These are phyloP conservation scores for Mortierella sp. DNA, from an alignment of 371 early-diverging fungal species.

Conservation along the genomic window DNA sequence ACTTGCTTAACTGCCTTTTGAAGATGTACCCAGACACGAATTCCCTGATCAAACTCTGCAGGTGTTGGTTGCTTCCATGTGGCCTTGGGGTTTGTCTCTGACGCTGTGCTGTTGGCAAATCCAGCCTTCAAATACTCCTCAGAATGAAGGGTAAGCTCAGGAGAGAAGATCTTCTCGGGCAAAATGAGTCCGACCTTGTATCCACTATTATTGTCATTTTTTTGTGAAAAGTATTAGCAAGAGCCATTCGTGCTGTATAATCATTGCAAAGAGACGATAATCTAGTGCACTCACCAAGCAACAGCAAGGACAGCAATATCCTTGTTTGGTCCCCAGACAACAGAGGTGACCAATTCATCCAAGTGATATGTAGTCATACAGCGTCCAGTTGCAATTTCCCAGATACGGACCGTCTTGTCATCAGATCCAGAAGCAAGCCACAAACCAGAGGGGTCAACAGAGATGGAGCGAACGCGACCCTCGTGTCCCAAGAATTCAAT, in stretches of 20 bases:
- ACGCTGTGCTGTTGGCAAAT: constrained; percentile 49
- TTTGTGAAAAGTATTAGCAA: neutral
- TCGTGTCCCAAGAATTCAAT: constrained; percentile 88
- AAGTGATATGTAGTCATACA: constrained; percentile 84
- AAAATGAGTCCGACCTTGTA: constrained; percentile 61
- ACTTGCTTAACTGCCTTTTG: constrained; percentile 80
- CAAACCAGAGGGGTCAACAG: constrained; percentile 92
- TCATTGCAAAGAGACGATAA: no score
- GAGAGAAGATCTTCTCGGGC: constrained; percentile 65
- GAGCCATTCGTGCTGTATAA: no score
- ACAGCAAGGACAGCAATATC: constrained; percentile 85
- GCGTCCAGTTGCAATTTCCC: constrained; percentile 94
- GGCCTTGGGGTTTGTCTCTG: constrained; percentile 56
- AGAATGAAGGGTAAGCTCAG: constrained; percentile 61
- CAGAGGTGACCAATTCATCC: constrained; percentile 73
- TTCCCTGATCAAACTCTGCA: constrained; percentile 65
- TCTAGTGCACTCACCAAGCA: constrained; percentile 36
- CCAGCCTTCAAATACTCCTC: constrained; percentile 68
- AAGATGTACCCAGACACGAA: constrained; percentile 64
- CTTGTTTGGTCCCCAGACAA: constrained; percentile 93
- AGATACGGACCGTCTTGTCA: constrained; percentile 88
- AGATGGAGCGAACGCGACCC: constrained; percentile 81
- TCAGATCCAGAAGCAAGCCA: constrained; percentile 92
- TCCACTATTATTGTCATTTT: constrained; percentile 22
- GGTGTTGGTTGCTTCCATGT: constrained; percentile 75